Conservation (phyloP, 257 asterid genomes). For the Haberlea rhodopensis region DNA sequence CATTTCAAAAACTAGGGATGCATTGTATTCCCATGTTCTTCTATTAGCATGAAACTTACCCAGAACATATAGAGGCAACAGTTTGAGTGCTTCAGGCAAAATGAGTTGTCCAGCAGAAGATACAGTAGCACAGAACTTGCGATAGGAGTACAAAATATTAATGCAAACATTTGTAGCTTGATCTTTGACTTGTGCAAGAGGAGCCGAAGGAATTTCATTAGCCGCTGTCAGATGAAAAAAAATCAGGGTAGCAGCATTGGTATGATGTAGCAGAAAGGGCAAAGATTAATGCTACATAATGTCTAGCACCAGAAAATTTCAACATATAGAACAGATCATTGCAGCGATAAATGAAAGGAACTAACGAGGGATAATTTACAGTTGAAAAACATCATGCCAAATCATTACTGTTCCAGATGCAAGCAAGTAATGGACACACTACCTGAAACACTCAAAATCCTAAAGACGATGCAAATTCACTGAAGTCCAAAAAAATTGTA, state of each 20-base stretch:
- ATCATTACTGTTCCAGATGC: slow-evolving; percentile 20
- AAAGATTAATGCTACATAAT: slow-evolving; percentile 16
- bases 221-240: slow-evolving; percentile 37
- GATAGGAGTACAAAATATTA: slow-evolving; percentile 83
- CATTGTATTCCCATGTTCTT: slow-evolving; percentile 4
- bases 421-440: slow-evolving; percentile 16
- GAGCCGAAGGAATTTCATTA: slow-evolving; percentile 57
- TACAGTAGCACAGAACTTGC: slow-evolving; percentile 95
- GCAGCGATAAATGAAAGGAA: slow-evolving; percentile 13
- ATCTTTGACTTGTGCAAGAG: slow-evolving; percentile 44
- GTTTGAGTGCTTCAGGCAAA: slow-evolving; percentile 57
- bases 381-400: slow-evolving; percentile 2
- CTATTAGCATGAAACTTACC: slow-evolving; percentile 48
- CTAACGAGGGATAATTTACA: slow-evolving; percentile 10
- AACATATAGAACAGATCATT: not conserved
- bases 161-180: slow-evolving; percentile 58
- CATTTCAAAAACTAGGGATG: slow-evolving; percentile 32
- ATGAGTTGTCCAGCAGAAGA: slow-evolving; percentile 88
- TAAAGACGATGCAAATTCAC: not conserved
- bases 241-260: slow-evolving; percentile 4
- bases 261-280: not conserved
- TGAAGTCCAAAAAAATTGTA: slow-evolving; percentile 19
- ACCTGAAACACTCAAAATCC: not conserved
- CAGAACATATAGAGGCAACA: slow-evolving; percentile 60
- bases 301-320: slow-evolving; percentile 10